Evolutionary conservation across 1,284 basidiomycete genomes (phyloP).

Genomic region (Phylloboletellus chloephorus): DNA sequence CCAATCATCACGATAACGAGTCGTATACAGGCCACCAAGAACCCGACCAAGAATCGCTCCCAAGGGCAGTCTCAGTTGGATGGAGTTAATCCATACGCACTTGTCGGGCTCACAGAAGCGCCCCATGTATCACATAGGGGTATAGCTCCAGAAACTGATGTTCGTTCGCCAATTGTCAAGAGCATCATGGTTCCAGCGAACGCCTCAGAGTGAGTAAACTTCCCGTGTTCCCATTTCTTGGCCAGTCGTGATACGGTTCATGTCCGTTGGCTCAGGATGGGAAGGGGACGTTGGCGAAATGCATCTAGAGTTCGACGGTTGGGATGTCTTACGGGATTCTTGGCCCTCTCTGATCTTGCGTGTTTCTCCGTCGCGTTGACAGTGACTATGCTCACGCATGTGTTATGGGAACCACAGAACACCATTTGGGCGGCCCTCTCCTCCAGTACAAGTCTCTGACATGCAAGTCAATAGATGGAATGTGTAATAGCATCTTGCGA

Average conservation of each 20-base stretch:
- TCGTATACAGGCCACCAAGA: not conserved
- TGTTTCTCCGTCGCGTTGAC: constrained; percentile 16
- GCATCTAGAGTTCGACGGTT: constrained; percentile 9
- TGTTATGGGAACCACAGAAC: constrained; percentile 17
- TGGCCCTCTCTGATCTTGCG: constrained; percentile 15
- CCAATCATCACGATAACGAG: constrained; percentile 18
- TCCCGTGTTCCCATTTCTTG: not conserved
- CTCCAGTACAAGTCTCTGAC: constrained; percentile 10
- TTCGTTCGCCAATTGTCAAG: constrained; percentile 27
- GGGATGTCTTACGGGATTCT: constrained; percentile 6
- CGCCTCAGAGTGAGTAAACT: constrained; percentile 20
- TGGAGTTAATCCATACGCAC: constrained; percentile 2
- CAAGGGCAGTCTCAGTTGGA: constrained; percentile 1
- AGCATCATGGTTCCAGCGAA: constrained; percentile 22
- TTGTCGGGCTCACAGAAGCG: constrained; percentile 8
- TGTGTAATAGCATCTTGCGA: constrained; percentile 1
- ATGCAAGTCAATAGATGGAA: constrained; percentile 3
- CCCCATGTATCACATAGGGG: constrained; percentile 15
- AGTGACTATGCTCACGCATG: constrained; percentile 19
- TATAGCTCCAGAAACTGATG: constrained; percentile 18
- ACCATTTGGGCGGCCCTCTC: constrained; percentile 29
- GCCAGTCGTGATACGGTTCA: constrained; percentile 8
- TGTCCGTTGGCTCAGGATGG: constrained; percentile 13
- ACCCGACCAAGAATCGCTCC: constrained; percentile 1
- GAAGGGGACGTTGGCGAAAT: constrained; percentile 11